Base-by-base conservation (phyloP, 495 filamentous ascomycete genomes). In the Tuber melanosporum region DNA sequence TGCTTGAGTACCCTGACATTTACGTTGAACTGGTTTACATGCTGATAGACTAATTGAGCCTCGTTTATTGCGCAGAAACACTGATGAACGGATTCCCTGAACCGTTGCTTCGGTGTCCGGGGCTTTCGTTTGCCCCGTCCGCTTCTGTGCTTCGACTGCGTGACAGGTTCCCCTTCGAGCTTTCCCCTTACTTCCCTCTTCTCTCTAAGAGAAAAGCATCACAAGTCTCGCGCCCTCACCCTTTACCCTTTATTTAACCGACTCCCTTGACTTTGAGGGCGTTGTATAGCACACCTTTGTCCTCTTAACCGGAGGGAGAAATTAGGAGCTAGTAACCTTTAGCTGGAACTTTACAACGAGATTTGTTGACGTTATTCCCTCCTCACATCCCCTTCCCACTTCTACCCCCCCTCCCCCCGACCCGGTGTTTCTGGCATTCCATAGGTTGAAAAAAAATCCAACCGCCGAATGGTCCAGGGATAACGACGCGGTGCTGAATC, bases 61-160 rank as follows among this genome's bases (percentile, higher is more conserved):
- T 66, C 57, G 57, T 66, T 66, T 66, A 66, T 66, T 19, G 71
- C 62, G 78, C 52, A 62, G 41, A 46, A 76, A 62, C 77, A 76
- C 78, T 79, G 49, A 80, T 80, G 73, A 76, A 79, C 73, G 69
- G 71, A 44, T 74, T 80, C 41, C n/a, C 57, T 32, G 5, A 66
- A 73, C 52, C 57, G 45, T 45, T 77, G 52, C 75, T 76, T 66
- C n/a, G 62, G 73, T 80, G 77, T 76, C 77, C 78, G 17, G 69
- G 70, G 77, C 71, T 73, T 71, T 69, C 73, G 77, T 72, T 74
- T 42, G 52, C 76, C 76, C 76, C 62, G 70, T 76, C 77, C 72
- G 77, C 46, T 66, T 12, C 12, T 17, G 57, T 66, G 5, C 57
- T 66, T 36, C 57, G 0, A 66, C 57, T 66, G 57, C 26, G 57